A percentile compares a stretch with the other conserved stretches of the same genome.
Conservation (phyloP, 768 basidiomycete species). For the Leccinum variicolor region DNA sequence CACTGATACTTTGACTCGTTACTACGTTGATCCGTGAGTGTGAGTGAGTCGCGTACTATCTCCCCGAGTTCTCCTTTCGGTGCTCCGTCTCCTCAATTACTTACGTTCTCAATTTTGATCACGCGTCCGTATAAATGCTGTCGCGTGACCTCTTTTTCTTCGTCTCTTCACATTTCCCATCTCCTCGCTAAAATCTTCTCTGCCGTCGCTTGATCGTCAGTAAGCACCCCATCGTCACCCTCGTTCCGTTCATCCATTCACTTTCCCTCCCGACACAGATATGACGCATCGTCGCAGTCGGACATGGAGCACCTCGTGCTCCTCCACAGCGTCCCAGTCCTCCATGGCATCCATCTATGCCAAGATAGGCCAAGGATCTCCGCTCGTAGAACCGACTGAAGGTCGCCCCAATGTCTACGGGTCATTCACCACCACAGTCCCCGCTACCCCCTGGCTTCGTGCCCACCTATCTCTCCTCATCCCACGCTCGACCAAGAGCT, state of each 20-base stretch:
- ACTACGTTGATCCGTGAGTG: background rate
- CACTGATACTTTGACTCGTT: background rate
- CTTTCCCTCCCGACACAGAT: background rate
- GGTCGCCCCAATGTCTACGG: conserved; percentile 31
- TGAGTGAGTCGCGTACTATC: conserved; percentile 11
- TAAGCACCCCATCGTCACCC: background rate
- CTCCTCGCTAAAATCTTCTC: background rate
- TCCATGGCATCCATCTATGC: conserved; percentile 24
- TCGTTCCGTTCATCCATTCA: background rate
- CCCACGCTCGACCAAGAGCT: conserved; percentile 8
- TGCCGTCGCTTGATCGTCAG: background rate
- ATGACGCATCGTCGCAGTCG: conserved; percentile 9
- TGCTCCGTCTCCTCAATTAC: conserved; percentile 6
- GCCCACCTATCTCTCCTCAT: conserved; percentile 17
- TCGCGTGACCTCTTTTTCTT: conserved; percentile 22
- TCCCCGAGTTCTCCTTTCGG: conserved; percentile 3
- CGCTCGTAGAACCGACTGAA: conserved; percentile 21
- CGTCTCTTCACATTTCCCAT: background rate
- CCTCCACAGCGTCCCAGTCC: conserved; percentile 22
- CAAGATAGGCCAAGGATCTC: conserved; percentile 20
- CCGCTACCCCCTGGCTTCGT: conserved; percentile 32
- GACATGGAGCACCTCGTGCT: conserved; percentile 20
- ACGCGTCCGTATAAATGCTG: conserved; percentile 20
- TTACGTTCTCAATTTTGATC: conserved; percentile 1
- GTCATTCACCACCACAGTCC: conserved; percentile 38